These are phyloP conservation scores for Ophiostoma himal-ulmi DNA, from an alignment of 2,329 filamentous ascomycete genomes.

Conservation along the genomic window DNA sequence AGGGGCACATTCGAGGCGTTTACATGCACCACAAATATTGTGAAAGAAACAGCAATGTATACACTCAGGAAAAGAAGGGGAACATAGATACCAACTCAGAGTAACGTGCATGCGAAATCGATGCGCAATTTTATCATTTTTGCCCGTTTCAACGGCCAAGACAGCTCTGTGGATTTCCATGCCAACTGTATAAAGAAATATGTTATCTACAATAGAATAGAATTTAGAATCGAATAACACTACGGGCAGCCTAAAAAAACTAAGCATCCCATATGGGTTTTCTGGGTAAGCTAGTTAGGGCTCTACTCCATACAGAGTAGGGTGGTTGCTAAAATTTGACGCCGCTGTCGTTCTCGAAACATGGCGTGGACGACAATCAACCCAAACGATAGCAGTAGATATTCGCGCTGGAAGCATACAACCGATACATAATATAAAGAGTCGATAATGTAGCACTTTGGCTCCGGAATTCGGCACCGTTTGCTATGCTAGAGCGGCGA, in stretches of 20 bases:
- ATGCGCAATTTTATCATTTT: neutral
- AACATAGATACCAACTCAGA: no score
- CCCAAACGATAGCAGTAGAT: neutral
- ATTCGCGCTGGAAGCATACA: neutral
- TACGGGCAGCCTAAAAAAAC: conserved; percentile 10
- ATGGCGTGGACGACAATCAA: neutral
- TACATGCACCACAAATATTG: neutral
- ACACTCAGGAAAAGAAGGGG: no score
- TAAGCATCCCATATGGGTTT: conserved; percentile 9
- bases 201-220: neutral
- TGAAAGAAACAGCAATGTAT: neutral
- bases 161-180: neutral
- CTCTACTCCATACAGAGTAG: neutral
- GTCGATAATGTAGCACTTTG: conserved; percentile 18
- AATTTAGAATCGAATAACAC: neutral
- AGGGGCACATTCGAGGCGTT: neutral
- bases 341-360: neutral
- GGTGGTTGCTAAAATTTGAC: neutral
- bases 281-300: neutral
- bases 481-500: neutral
- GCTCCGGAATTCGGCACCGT: conserved; percentile 22
- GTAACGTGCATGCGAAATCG: neutral
- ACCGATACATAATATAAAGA: neutral
- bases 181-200: neutral
- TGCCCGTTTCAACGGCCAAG: conserved; percentile 5